These are phyloP conservation scores for Stevia rebaudiana DNA, from an alignment of 140 eudicot species.

Conservation along the genomic window DNA sequence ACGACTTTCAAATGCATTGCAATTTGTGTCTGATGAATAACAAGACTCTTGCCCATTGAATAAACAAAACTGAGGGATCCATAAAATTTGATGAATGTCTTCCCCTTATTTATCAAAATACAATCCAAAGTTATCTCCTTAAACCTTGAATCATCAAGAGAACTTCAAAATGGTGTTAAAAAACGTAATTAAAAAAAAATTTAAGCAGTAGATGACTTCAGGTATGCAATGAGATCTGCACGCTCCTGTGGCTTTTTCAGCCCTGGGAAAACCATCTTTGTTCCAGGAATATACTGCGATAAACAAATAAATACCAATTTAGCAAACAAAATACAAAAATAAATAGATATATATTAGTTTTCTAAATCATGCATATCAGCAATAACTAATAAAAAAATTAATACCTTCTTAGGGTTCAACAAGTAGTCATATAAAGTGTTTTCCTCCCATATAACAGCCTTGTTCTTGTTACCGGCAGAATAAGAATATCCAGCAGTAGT, in stretches of 20 bases:
- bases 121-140: slow-evolving; percentile 7
- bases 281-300: slow-evolving; percentile 35
- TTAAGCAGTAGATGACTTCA: slow-evolving; percentile 27
- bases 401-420: slow-evolving; percentile 89
- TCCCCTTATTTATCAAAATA: slow-evolving; percentile 17
- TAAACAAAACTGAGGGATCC: background rate
- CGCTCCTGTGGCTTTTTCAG: slow-evolving; percentile 36
- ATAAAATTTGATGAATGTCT: background rate
- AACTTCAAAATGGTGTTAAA: background rate
- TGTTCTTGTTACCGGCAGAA: slow-evolving; percentile 86
- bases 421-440: slow-evolving; percentile 67
- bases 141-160: slow-evolving; percentile 7
- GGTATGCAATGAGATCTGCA: slow-evolving; percentile 30
- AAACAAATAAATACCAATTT: background rate
- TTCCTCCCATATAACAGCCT: slow-evolving; percentile 85
- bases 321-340: background rate
- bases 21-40: background rate
- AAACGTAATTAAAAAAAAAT: background rate
- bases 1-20: background rate
- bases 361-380: background rate
- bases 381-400: background rate
- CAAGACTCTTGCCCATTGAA: background rate
- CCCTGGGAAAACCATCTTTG: slow-evolving; percentile 36
- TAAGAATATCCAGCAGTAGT: slow-evolving; percentile 82
- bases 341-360: no score